These are phyloP conservation scores for Leccinum pseudoinsigne DNA, from an alignment of 1,284 basidiomycete species.

Conservation along the genomic window DNA sequence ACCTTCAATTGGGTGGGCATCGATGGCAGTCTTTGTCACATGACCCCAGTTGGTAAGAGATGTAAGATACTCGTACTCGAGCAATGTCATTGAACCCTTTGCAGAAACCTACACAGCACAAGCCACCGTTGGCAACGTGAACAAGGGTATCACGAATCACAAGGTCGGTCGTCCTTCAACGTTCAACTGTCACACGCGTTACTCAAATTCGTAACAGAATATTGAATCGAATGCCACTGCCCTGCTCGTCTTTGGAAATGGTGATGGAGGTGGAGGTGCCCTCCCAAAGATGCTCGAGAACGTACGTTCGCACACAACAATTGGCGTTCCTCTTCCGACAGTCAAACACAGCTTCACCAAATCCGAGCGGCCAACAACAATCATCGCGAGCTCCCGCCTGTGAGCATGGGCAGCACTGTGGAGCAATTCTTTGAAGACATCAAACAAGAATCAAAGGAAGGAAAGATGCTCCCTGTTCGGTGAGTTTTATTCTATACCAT, in stretches of 20 bases:
- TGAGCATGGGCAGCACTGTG: conserved; percentile 83
- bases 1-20: too few relatives aligned
- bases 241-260: conserved; percentile 90
- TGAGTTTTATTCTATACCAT: conserved; percentile 24
- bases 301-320: conserved; percentile 41
- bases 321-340: conserved; percentile 6
- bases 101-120: conserved; percentile 72
- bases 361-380: conserved; percentile 82
- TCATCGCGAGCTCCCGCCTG: conserved; percentile 78
- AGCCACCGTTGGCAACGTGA: conserved; percentile 71
- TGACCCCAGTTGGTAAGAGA: too few relatives aligned
- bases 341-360: conserved; percentile 69
- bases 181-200: not conserved
- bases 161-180: conserved; percentile 52
- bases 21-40: too few relatives aligned
- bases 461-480: conserved; percentile 86
- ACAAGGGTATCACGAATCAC: conserved; percentile 81
- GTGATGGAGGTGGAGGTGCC: conserved; percentile 89
- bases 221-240: conserved; percentile 81
- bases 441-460: conserved; percentile 67
- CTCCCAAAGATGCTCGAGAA: conserved; percentile 86
- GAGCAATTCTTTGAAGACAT: conserved; percentile 89
- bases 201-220: conserved; percentile 50
- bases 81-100: too few relatives aligned
- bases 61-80: too few relatives aligned